Base-by-base conservation (phyloP, 1,284 basidiomycete genomes). In the Boletus calvinii region DNA sequence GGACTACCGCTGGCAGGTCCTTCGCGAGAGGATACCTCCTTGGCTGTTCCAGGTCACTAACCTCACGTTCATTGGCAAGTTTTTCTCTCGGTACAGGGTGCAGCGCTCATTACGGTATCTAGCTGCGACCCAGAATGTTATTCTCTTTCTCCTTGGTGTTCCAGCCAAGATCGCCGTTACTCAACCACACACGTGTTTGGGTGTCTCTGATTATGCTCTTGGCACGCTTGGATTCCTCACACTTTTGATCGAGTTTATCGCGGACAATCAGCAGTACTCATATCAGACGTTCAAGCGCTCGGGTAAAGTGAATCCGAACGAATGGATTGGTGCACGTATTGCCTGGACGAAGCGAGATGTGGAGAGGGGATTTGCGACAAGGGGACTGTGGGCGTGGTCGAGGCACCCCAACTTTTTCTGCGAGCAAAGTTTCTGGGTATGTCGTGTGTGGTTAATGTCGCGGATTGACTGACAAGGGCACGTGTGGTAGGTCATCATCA, bases 351-450 rank as follows among this genome's bases (percentile, higher is more conserved):
- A 79, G 24, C 77, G 77, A 13, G 91, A 93, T 64, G 80, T 78
- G 6, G 76, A 86, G 58, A 78, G 94, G 6, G 95, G 95, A 1
- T 98, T 98, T 68, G 74, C 88, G 22, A 93, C 92, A 0, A 77
- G 78, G 12, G 94, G 94, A 1, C 71, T 98, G 10, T 98, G 91
- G 90, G 80, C 83, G 1, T 93, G 85, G 76, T 85, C 83, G 3
- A 77, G 95, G 15, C 95, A 98, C 68, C 94, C 95, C 17, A 97
- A 97, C 69, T 95, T 94, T 70, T 74, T 87, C 0, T 93, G 89
- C 66, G 94, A 97, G 67, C 93, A 95, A 71, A 72, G 74, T 8
- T 93, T 94, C 72, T 96, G 93, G 93, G 84, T 93, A 57, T 55
- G 81, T 50, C 3, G 17, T 32, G 3, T 11, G 32, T 11, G 4